These are phyloP conservation scores for Hypoxylon fragiforme DNA, from an alignment of 495 filamentous ascomycete genomes.

Conservation along the genomic window DNA sequence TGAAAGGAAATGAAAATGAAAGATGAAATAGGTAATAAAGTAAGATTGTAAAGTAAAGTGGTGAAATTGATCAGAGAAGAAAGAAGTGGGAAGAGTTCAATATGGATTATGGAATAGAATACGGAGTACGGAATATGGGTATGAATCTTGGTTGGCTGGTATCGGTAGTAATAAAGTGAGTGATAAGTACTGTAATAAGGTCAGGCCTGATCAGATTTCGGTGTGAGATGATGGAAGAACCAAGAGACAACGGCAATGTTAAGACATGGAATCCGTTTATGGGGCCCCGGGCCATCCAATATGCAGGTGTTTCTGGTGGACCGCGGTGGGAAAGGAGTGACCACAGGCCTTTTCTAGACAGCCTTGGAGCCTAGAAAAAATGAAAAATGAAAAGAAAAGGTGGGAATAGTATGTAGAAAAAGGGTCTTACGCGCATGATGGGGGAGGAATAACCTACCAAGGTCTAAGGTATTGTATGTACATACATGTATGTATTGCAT, in stretches of 20 bases:
- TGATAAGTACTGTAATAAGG: conserved; percentile 9
- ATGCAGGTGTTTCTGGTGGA: conserved; percentile 30
- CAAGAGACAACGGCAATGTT: conserved; percentile 27
- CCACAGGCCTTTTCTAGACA: no score
- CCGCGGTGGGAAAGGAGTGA: conserved; percentile 7
- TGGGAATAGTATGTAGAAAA: conserved; percentile 16
- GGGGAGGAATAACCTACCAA: background rate
- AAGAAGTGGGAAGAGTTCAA: conserved; percentile 9
- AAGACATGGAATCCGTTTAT: conserved; percentile 26
- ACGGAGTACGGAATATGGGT: no score
- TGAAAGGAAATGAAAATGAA: conserved; percentile 1
- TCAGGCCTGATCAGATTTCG: conserved; percentile 22
- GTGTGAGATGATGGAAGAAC: conserved; percentile 31
- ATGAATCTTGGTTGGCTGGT: no score
- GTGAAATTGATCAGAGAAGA: background rate
- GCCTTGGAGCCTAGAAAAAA: no score
- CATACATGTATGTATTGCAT: no score
- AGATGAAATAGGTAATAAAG: conserved; percentile 10
- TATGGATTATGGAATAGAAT: background rate
- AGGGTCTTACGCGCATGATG: background rate
- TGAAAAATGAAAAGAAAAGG: background rate
- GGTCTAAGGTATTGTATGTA: no score
- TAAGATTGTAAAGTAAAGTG: conserved; percentile 2
- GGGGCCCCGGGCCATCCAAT: conserved; percentile 26
- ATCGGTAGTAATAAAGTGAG: conserved; percentile 4